Evolutionary conservation across 345 rosid species (phyloP), one percentile per base, ranked within the genome.

Genomic region (Cardiospermum halicacabum): DNA sequence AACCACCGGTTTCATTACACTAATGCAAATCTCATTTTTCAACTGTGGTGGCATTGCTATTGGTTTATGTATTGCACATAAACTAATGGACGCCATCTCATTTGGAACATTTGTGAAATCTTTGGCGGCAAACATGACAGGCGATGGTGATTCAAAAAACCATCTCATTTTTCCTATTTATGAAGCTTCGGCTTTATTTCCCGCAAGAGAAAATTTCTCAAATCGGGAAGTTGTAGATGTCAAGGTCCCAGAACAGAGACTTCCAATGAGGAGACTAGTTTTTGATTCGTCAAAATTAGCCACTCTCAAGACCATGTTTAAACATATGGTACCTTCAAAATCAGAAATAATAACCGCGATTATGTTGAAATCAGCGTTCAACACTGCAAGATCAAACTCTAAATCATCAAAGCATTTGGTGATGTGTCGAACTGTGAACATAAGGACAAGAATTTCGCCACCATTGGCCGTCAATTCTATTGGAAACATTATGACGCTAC

Each of bases 1-100:
- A 7, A 57, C 53, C 0, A 18, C 22, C 5, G 0, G 58, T 34
- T 7, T 57, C 7, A 9, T 5, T 49, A 1, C 40, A 62, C 47
- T 62, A 1, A 63, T 70, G 27, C 82, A 79, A 37, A 70, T 63
- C 7, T 75, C 56, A 64, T 59, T 54, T 62, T 79, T 73, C 28
- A 31, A 36, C 1, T 64, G 83, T 16, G 74, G 76, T 27, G 75
- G 74, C 22, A 5, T 79, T 32, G 36, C 36, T 32, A 75, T 73
- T 13, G 72, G 78, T 4, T n/a, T 72, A n/a, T 24, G 40, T 13
- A 10, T 79, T 2, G 66, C 77, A 0, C 78, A 79, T 42, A 60
- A 73, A 56, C 6, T 79, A 5, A 53, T 42, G 1, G 80, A 75
- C 36, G 80, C 68, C n/a, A 45, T 67, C 11, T 13, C 78, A 0